Conservation (phyloP, 169 alveolate species). For the Babesia gibsoni region DNA sequence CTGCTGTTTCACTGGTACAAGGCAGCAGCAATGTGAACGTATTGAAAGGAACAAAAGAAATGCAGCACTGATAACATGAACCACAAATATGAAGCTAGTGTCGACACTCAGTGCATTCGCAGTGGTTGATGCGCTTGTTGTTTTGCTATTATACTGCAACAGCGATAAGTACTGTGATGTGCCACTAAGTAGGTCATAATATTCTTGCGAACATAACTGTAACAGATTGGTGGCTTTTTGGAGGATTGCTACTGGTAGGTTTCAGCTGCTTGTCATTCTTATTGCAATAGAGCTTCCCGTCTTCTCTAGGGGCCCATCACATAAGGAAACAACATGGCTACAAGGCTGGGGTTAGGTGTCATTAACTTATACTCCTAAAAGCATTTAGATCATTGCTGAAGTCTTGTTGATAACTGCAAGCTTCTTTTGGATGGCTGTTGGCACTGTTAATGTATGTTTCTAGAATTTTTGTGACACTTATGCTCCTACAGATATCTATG, state of each 20-base stretch:
- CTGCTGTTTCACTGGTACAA: no score
- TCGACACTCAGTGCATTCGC: constrained; percentile 41
- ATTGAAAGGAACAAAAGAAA: no score
- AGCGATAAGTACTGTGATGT: constrained; percentile 56
- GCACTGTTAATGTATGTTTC: constrained; percentile 44
- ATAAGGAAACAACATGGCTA: constrained; percentile 36
- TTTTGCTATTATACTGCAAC: constrained; percentile 14
- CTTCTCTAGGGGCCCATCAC: constrained; percentile 50
- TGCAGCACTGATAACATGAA: no score
- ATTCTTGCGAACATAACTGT: neutral
- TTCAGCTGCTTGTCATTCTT: neutral
- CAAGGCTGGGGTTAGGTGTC: constrained; percentile 5
- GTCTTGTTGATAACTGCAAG: constrained; percentile 43
- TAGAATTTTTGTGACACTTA: neutral
- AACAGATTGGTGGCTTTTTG: constrained; percentile 53
- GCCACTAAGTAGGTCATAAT: constrained; percentile 39
- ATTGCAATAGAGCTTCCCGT: constrained; percentile 48
- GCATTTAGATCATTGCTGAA: constrained; percentile 40
- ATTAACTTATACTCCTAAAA: neutral
- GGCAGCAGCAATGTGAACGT: no score
- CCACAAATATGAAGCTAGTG: constrained; percentile 31
- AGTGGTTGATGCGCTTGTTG: constrained; percentile 22
- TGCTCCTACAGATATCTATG: constrained; percentile 41
- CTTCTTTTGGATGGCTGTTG: constrained; percentile 67
- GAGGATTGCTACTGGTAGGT: constrained; percentile 44